A percentile compares a stretch with the other conserved stretches of the same genome.
Conservation (phyloP, 2,329 filamentous ascomycete genomes). For the Tolypocladium capitatum region DNA sequence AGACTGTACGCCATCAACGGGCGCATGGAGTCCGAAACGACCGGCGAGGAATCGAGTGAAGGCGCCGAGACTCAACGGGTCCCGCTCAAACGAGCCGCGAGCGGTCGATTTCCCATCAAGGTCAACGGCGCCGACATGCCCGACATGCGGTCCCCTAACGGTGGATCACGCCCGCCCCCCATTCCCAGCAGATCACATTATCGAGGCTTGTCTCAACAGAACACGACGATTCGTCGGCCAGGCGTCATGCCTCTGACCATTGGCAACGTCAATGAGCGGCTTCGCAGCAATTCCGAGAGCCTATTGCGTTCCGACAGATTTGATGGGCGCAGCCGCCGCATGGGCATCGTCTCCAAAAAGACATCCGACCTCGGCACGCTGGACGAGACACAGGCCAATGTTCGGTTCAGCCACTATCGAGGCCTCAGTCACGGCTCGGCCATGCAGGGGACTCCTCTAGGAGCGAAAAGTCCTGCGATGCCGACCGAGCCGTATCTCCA, state of each 20-base stretch:
- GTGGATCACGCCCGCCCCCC: slow-evolving; percentile 51
- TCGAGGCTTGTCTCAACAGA: slow-evolving; percentile 59
- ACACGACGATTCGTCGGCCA: slow-evolving; percentile 50
- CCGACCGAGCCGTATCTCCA: slow-evolving; percentile 44
- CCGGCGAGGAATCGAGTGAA: slow-evolving; percentile 54
- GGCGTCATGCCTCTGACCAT: slow-evolving; percentile 59
- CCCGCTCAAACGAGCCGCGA: slow-evolving; percentile 46
- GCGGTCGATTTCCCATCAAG: slow-evolving; percentile 54
- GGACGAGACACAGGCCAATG: slow-evolving; percentile 48
- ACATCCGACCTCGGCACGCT: slow-evolving; percentile 47
- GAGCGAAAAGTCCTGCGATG: slow-evolving; percentile 41
- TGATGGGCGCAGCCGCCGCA: slow-evolving; percentile 45
- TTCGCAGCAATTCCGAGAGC: slow-evolving; percentile 53
- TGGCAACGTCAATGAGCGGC: slow-evolving; percentile 54
- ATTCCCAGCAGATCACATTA: slow-evolving; percentile 69
- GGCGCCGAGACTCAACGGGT: slow-evolving; percentile 68
- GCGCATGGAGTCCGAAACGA: slow-evolving; percentile 40
- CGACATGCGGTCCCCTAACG: slow-evolving; percentile 54
- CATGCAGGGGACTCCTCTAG: slow-evolving; percentile 39
- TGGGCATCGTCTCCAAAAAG: slow-evolving; percentile 50
- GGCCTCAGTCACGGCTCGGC: slow-evolving; percentile 57
- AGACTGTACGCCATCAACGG: slow-evolving; percentile 38
- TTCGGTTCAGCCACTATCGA: slow-evolving; percentile 53
- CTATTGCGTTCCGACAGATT: slow-evolving; percentile 39
- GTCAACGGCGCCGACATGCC: slow-evolving; percentile 60